Evolutionary conservation across 768 basidiomycete genomes (phyloP), one percentile per base, ranked within the genome.

Genomic region (Auriscalpium microsporum): DNA sequence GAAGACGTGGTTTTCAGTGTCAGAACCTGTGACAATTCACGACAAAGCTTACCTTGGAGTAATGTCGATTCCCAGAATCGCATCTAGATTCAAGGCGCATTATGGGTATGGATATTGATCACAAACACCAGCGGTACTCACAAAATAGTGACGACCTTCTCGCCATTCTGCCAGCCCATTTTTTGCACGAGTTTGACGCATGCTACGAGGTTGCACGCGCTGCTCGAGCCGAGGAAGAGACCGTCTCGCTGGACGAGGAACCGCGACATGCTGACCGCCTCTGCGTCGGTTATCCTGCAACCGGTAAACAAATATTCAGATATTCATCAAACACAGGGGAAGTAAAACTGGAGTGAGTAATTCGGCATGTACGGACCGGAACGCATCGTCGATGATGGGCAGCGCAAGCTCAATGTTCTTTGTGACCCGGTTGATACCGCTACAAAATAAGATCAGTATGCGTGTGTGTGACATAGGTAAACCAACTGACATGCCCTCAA

Each of bases 211-310:
- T 98, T 99, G 67, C 93, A 94, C 0, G 96, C 95, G 63, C 91
- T 94, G 57, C 92, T 95, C 0, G 94, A 97, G 13, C 96, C 96
- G 33, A 98, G 75, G 72, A 94, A 98, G 28, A 99, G 74, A 0
- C 96, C 96, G 61, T 98, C 95, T 54, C 90, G 75, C 50, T 86
- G 75, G 4, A 96, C 92, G 17, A 99, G 79, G 67, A 93, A 93
- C 10, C 94, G 84, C 1, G 94, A 88, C 95, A 98, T 98, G 8
- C 88, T 83, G 48, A 98, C 91, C 0, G 95, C 95, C 70, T 99
- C 95, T 2, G 79, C 84, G 61, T 98, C 96, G 2, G 89, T 86
- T 67, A 97, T 83, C 56, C 94, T 94, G 66, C 10, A n/a, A 8
- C 35, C 37, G 48, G 50, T 11, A 38, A 40, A 35, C 11, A 36